These are phyloP conservation scores for Hydrangea macrophylla DNA, from an alignment of 148 eudicot genomes.

Conservation along the genomic window DNA sequence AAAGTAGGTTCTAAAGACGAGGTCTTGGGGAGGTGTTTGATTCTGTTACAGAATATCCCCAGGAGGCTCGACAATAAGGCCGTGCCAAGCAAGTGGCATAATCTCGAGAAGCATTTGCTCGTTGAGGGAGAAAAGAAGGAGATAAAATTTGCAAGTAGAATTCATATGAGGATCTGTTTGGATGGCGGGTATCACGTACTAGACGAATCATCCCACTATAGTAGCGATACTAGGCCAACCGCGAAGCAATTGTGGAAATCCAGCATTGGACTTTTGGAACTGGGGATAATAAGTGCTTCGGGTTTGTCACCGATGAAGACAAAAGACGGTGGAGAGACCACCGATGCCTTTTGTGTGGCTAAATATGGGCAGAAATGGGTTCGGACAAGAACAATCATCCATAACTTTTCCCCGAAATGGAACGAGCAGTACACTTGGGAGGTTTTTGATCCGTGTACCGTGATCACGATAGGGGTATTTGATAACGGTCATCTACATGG, in stretches of 20 bases:
- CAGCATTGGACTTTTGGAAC: slow-evolving; percentile 13
- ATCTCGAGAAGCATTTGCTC: slow-evolving; percentile 6
- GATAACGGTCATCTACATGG: slow-evolving; percentile 12
- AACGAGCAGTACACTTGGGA: too few relatives aligned
- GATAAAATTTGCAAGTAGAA: slow-evolving; percentile 2
- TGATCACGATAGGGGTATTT: slow-evolving; percentile 11
- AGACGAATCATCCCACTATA: slow-evolving; percentile 17
- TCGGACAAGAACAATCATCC: slow-evolving; percentile 15
- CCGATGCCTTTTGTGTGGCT: slow-evolving; percentile 16
- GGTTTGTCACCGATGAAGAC: slow-evolving; percentile 13
- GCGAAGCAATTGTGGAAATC: background rate
- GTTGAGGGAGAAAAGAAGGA: background rate
- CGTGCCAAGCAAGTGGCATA: slow-evolving; percentile 11
- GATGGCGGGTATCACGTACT: slow-evolving; percentile 21
- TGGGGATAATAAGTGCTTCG: slow-evolving; percentile 17
- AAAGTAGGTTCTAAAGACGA: slow-evolving; percentile 11
- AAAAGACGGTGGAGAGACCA: slow-evolving; percentile 6
- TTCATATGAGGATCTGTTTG: slow-evolving; percentile 15
- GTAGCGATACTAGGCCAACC: slow-evolving; percentile 12
- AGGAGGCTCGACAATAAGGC: slow-evolving; percentile 2
- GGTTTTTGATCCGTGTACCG: too few relatives aligned
- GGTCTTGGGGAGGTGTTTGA: slow-evolving; percentile 5
- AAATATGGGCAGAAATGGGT: slow-evolving; percentile 21
- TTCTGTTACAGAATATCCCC: background rate
- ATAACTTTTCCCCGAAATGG: slow-evolving; percentile 9